Percentiles rank a stretch among this genome's conserved stretches.
Conservation (phyloP, 371 early-diverging fungal species). For the Mucor piriformis region DNA sequence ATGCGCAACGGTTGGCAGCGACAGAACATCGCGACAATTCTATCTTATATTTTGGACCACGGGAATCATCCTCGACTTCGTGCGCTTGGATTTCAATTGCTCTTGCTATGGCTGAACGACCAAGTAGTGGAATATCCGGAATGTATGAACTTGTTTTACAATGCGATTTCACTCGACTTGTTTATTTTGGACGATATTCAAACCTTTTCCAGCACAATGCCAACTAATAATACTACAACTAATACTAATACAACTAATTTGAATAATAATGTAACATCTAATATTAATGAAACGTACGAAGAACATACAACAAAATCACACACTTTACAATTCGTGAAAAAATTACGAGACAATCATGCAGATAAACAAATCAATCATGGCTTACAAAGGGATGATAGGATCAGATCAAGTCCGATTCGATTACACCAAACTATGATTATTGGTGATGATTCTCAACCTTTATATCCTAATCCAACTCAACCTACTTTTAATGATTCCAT, state of each 20-base stretch:
- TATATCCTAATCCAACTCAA: conserved; percentile 60
- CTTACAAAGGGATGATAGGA: conserved; percentile 36
- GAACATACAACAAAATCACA: background rate
- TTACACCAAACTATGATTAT: conserved; percentile 38
- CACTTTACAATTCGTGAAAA: conserved; percentile 46
- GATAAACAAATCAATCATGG: conserved; percentile 40
- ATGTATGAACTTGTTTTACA: conserved; percentile 64
- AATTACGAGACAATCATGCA: conserved; percentile 40
- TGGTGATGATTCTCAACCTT: conserved; percentile 50
- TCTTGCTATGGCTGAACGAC: conserved; percentile 75
- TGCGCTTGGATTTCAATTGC: conserved; percentile 72
- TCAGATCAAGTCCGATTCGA: conserved; percentile 32
- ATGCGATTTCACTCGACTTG: conserved; percentile 68
- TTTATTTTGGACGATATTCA: conserved; percentile 64
- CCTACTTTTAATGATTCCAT: conserved; percentile 64
- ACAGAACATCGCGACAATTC: conserved; percentile 58
- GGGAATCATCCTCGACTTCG: conserved; percentile 75
- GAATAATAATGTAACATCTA: background rate
- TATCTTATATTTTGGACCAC: conserved; percentile 57
- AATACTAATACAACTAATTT: background rate
- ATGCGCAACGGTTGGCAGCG: conserved; percentile 78
- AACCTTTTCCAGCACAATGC: conserved; percentile 16
- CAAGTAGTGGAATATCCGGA: conserved; percentile 66
- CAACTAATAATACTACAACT: background rate
- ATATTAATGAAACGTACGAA: background rate